Base-by-base conservation (phyloP, 805 yeast species). In the Hanseniaspora guilliermondii region DNA sequence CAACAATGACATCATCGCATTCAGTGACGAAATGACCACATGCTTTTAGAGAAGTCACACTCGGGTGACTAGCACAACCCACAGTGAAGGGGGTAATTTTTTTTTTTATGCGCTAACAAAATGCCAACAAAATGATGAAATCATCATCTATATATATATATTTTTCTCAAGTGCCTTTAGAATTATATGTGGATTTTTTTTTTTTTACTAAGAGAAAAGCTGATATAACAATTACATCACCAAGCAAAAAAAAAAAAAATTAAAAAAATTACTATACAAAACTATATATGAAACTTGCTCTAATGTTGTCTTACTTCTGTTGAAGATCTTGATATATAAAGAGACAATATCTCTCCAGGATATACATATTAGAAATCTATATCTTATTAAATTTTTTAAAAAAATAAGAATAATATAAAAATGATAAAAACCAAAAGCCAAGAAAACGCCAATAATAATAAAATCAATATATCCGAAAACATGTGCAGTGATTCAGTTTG, bases 401-500 rank as follows among this genome's bases (percentile, higher is more conserved):
- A n/a, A n/a, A n/a, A n/a, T n/a, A n/a, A n/a, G n/a, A n/a, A n/a
- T n/a, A n/a, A n/a, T n/a, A n/a, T n/a, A n/a, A 12, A 32, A 24
- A 42, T 16, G 17, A 19, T 22, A 9, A n/a, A 21, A 42, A 37
- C 39, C 40, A 24, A 17, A 25, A 44, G 22, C 24, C 36, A 35
- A 4, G 39, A 33, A 21, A 33, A 33, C 6, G 27, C 41, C 14
- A 32, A 17, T n/a, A 42, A 24, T 19, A 42, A 11, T 8, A 38
- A 22, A 19, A 32, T 11, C 24, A 38, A 9, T 12, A n/a, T 35
- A 7, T 16, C 46, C 9, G 12, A 40, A 17, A 53, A 27, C 24
- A 54, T 54, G 56, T 48, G 53, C 19, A 19, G 49, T 24, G 38
- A 24, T 14, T n/a, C 54, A 8, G 54, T 50, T 21, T 50, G 49